A percentile compares a stretch with the other conserved stretches of the same genome.
Conservation (phyloP, 495 filamentous ascomycete species). For the Lineolata rhizophorae region DNA sequence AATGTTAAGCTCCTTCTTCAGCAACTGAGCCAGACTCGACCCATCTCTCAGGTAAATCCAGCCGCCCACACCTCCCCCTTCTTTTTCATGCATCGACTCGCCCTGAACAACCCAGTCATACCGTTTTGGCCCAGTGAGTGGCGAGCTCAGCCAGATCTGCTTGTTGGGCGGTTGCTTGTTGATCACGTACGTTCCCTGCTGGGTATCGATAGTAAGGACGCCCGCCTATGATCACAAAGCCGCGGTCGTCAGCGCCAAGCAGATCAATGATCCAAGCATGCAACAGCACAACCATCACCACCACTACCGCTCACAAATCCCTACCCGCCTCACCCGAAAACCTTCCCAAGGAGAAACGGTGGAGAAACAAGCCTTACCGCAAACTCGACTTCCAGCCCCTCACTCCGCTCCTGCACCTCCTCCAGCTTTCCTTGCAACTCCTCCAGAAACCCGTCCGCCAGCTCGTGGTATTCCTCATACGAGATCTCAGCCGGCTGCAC, state of each 20-base stretch:
- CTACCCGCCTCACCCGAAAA: too few species aligned
- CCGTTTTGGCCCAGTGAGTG: constrained; percentile 75
- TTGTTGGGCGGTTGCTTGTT: constrained; percentile 97
- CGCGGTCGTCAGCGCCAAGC: not conserved
- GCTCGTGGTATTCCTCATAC: constrained; percentile 49
- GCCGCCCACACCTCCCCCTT: constrained; percentile 39
- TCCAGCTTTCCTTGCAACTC: constrained; percentile 39
- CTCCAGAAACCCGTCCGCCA: constrained; percentile 41
- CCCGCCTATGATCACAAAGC: constrained; percentile 53
- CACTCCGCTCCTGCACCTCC: constrained; percentile 34
- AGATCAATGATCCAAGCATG: constrained; percentile 7
- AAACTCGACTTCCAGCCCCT: constrained; percentile 46
- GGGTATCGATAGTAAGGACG: constrained; percentile 50
- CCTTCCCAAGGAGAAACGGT: constrained; percentile 1
- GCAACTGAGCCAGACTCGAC: constrained; percentile 43
- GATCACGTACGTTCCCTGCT: constrained; percentile 62
- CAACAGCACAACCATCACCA: not conserved
- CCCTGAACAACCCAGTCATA: constrained; percentile 63
- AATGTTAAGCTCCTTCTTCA: constrained; percentile 47
- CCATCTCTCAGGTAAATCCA: constrained; percentile 83
- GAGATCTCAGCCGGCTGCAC: constrained; percentile 38
- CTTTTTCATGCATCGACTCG: constrained; percentile 52
- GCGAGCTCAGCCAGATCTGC: constrained; percentile 93
- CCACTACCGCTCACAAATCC: too few species aligned
- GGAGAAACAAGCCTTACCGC: constrained; percentile 16